phyloP scores from a whole-genome alignment of 225 moss, liverwort and hornwort genomes.

The Straminergon stramineum region DNA sequence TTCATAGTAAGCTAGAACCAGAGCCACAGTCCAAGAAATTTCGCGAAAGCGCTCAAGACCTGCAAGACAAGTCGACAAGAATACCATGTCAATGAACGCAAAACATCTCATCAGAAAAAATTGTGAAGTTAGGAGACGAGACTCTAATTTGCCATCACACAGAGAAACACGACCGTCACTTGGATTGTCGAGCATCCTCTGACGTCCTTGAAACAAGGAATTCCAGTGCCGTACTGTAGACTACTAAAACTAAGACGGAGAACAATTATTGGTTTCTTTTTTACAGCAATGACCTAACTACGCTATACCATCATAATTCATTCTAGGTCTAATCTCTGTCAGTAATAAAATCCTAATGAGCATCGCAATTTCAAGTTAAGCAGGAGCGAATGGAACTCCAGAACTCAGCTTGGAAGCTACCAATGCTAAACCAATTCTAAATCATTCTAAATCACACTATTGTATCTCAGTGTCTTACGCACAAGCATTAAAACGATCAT shows the following conservation, averaged over 20 bases:
- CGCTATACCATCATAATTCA: neutral
- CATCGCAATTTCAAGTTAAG: neutral
- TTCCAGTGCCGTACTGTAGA: neutral
- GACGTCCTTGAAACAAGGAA: neutral
- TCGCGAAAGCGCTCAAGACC: neutral
- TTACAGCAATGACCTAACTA: neutral
- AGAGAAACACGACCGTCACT: neutral
- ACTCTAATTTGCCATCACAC: neutral
- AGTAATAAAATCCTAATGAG: neutral
- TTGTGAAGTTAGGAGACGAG: neutral
- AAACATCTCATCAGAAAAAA: neutral
- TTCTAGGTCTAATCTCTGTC: neutral
- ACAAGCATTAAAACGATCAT: neutral
- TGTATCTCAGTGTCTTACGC: too few relatives aligned
- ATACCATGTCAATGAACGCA: neutral
- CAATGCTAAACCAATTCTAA: neutral
- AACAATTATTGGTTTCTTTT: neutral
- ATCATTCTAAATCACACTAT: neutral
- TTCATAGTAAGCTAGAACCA: neutral
- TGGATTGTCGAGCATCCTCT: neutral
- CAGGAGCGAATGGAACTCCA: neutral
- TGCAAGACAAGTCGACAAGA: neutral
- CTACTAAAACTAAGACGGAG: neutral
- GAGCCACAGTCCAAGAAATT: neutral
- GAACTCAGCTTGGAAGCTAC: neutral